These are phyloP conservation scores for Rhododendron kiyosumense DNA, from an alignment of 148 eudicot genomes.

Conservation along the genomic window DNA sequence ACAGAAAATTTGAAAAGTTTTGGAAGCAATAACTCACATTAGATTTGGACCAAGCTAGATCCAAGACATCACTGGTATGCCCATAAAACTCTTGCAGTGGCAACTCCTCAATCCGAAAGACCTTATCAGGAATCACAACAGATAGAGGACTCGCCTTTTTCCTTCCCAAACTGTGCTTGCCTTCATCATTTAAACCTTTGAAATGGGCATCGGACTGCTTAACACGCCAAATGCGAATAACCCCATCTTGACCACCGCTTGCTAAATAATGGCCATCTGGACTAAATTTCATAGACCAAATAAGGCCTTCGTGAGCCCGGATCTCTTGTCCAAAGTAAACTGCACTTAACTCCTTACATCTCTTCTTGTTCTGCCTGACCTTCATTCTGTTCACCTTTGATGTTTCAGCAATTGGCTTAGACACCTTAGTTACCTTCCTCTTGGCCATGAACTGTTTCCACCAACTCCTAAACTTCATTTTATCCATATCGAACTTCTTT, in stretches of 20 bases:
- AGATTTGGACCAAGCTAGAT: slow-evolving; percentile 75
- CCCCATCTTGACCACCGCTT: slow-evolving; percentile 79
- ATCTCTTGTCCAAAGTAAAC: slow-evolving; percentile 58
- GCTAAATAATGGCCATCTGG: slow-evolving; percentile 81
- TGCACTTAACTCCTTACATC: slow-evolving; percentile 47
- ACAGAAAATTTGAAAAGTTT: background rate
- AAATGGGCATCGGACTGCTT: slow-evolving; percentile 20
- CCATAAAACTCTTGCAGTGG: slow-evolving; percentile 67
- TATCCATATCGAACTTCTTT: background rate
- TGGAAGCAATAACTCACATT: slow-evolving; percentile 26
- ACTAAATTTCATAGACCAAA: slow-evolving; percentile 82
- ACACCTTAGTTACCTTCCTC: slow-evolving; percentile 21
- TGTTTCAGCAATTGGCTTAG: slow-evolving; percentile 5
- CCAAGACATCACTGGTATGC: slow-evolving; percentile 61
- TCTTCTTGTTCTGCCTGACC: slow-evolving; percentile 43
- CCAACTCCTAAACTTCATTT: slow-evolving; percentile 41
- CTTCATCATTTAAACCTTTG: slow-evolving; percentile 10
- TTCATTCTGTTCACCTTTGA: slow-evolving; percentile 22
- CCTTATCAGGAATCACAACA: slow-evolving; percentile 51
- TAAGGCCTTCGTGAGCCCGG: slow-evolving; percentile 60
- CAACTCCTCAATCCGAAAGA: slow-evolving; percentile 51
- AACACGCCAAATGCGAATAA: slow-evolving; percentile 69
- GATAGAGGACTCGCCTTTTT: slow-evolving; percentile 30
- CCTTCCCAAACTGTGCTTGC: slow-evolving; percentile 7
- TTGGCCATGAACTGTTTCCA: slow-evolving; percentile 39